Percentiles rank a stretch among this genome's conserved stretches.
Conservation (phyloP, 2,329 filamentous ascomycete genomes). For the Aspergillus novoparasiticus region DNA sequence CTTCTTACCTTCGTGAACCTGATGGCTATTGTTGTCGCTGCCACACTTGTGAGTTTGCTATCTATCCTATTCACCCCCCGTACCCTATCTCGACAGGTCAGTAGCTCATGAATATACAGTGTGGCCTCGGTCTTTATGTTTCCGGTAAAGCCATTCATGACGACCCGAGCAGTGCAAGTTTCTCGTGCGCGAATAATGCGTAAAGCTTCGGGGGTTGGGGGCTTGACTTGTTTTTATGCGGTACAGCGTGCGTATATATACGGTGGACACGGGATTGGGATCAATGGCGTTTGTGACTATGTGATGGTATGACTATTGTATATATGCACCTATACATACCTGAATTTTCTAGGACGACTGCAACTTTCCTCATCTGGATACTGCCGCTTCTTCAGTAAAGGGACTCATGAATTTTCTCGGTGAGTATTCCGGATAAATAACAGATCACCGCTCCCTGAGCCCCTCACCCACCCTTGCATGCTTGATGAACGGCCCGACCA, state of each 20-base stretch:
- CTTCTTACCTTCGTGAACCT: slow-evolving; percentile 31
- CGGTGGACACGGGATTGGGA: neutral
- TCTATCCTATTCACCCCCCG: neutral
- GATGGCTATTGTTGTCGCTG: slow-evolving; percentile 25
- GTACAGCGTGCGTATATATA: slow-evolving; percentile 1
- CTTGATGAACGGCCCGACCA: too few relatives aligned
- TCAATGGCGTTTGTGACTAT: neutral
- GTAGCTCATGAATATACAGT: slow-evolving; percentile 18
- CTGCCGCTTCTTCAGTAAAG: neutral
- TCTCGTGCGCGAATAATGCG: slow-evolving; percentile 36
- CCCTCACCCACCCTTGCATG: too few relatives aligned
- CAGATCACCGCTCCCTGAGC: too few relatives aligned
- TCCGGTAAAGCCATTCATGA: slow-evolving; percentile 40
- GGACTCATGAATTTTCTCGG: neutral
- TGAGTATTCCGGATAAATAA: neutral
- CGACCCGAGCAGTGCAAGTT: slow-evolving; percentile 32
- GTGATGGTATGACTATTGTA: neutral
- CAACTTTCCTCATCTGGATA: neutral
- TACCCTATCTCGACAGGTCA: neutral
- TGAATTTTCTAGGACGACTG: neutral
- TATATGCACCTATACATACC: slow-evolving; percentile 7
- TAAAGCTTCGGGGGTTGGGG: slow-evolving; percentile 2
- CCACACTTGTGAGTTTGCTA: slow-evolving; percentile 23
- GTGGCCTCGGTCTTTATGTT: slow-evolving; percentile 38
- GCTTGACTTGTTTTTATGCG: neutral